Evolutionary conservation across 331 rosid species (phyloP).

Genomic region (Malus hybrid): DNA sequence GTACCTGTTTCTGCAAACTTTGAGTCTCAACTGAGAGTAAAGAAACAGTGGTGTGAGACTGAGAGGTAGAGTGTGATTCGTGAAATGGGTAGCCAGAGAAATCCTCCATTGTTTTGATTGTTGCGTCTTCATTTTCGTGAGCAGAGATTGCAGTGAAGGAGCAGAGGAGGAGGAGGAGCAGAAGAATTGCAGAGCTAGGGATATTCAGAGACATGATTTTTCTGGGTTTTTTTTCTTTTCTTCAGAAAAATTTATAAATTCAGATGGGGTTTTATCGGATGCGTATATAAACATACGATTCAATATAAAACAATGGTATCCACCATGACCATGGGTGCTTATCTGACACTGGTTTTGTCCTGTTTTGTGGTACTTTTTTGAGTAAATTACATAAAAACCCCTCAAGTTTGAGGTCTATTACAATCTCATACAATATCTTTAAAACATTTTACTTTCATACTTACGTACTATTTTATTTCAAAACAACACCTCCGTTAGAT

Average conservation of each 20-base stretch:
- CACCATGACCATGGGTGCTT: not conserved
- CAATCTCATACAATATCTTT: too few species aligned
- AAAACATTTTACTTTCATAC: too few species aligned
- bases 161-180: constrained; percentile 14
- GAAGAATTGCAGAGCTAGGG: constrained; percentile 7
- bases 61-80: constrained; percentile 33
- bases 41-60: constrained; percentile 15
- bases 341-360: not conserved
- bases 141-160: constrained; percentile 24
- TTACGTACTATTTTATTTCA: too few species aligned
- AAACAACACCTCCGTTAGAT: too few species aligned
- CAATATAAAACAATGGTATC: not conserved
- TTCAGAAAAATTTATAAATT: not conserved
- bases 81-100: constrained; percentile 80
- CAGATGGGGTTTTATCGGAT: not conserved
- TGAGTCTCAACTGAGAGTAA: constrained; percentile 58
- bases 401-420: too few species aligned
- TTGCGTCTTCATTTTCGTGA: constrained; percentile 41
- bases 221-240: not conserved
- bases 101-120: constrained; percentile 67
- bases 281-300: too few species aligned
- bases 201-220: constrained; percentile 13
- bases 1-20: constrained; percentile 49
- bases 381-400: too few species aligned
- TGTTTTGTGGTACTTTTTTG: not conserved